Evolutionary conservation across 352 stramenopile genomes (phyloP).

Genomic region (Phytophthora tubulina): DNA sequence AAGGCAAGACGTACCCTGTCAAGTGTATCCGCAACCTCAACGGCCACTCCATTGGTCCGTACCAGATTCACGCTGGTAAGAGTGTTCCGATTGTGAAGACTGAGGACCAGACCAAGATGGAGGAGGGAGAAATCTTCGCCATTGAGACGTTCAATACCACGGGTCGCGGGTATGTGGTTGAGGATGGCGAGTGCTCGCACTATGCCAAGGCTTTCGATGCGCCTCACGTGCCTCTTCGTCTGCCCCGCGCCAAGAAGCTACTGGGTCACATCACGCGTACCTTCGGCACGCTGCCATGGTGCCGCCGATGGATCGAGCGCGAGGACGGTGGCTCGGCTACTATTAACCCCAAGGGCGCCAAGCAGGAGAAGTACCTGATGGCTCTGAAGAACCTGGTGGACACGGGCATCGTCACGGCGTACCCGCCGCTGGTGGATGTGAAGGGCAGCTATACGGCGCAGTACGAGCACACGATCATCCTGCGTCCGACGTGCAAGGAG

Average conservation of each 20-base stretch:
- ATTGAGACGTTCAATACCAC: constrained; percentile 97
- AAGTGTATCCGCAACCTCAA: constrained; percentile 98
- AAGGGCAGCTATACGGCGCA: constrained; percentile 98
- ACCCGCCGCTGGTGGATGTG: constrained; percentile 97
- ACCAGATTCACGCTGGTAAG: constrained; percentile 97
- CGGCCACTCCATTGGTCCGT: constrained; percentile 97
- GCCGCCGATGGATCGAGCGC: constrained; percentile 96
- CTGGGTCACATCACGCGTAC: constrained; percentile 98
- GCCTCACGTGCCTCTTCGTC: constrained; percentile 94
- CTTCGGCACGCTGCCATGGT: constrained; percentile 99
- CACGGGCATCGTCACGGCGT: constrained; percentile 95
- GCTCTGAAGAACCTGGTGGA: constrained; percentile 98
- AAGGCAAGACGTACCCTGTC: constrained; percentile 96
- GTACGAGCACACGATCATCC: constrained; percentile 99
- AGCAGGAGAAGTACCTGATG: constrained; percentile 98
- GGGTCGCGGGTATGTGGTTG: constrained; percentile 88
- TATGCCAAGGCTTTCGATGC: constrained; percentile 98
- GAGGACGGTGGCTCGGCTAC: constrained; percentile 96
- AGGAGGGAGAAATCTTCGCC: constrained; percentile 98
- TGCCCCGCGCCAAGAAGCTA: constrained; percentile 94
- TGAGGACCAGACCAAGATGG: constrained; percentile 95
- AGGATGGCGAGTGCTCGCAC: constrained; percentile 97
- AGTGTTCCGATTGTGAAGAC: constrained; percentile 97
- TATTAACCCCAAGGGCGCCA: constrained; percentile 93
- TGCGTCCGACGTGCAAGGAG: constrained; percentile 98